Percentiles rank a stretch among this genome's conserved stretches.
Conservation (phyloP, 225 moss, liverwort and hornwort genomes). For the Physcomitrium patens region DNA sequence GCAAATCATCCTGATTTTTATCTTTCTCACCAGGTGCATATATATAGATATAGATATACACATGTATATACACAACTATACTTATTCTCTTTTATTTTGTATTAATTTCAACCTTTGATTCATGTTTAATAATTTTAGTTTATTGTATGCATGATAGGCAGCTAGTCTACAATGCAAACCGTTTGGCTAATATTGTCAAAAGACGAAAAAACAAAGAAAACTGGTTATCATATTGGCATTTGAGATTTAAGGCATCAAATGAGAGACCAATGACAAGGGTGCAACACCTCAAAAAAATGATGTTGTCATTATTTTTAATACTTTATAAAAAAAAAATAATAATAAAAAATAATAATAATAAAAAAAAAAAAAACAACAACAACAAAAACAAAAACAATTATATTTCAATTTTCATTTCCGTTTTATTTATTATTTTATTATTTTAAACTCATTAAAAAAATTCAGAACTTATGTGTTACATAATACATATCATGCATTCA, state of each 20-base stretch:
- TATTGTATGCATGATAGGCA: constrained; percentile 40
- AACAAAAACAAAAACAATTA: no score
- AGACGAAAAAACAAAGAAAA: constrained; percentile 48
- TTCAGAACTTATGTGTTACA: no score
- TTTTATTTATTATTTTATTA: no score
- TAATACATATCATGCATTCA: no score
- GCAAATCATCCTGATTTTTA: constrained; percentile 58
- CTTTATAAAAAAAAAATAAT: background rate
- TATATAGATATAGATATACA: accelerated
- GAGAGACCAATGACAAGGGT: constrained; percentile 60
- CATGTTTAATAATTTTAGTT: background rate
- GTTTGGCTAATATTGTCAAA: constrained; percentile 42
- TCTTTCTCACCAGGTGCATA: constrained; percentile 67
- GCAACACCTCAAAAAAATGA: background rate
- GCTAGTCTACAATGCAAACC: constrained; percentile 76
- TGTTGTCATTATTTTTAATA: background rate
- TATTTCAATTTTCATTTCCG: no score
- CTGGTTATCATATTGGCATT: constrained; percentile 76
- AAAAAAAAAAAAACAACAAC: no score
- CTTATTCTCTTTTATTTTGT: background rate
- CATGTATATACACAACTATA: no score
- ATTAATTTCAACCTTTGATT: accelerated
- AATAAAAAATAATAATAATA: no score
- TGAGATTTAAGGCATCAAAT: constrained; percentile 48
- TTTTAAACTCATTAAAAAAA: no score